These are phyloP conservation scores for Penicillium occitanis DNA, from an alignment of 2,329 filamentous ascomycete genomes.

Conservation along the genomic window DNA sequence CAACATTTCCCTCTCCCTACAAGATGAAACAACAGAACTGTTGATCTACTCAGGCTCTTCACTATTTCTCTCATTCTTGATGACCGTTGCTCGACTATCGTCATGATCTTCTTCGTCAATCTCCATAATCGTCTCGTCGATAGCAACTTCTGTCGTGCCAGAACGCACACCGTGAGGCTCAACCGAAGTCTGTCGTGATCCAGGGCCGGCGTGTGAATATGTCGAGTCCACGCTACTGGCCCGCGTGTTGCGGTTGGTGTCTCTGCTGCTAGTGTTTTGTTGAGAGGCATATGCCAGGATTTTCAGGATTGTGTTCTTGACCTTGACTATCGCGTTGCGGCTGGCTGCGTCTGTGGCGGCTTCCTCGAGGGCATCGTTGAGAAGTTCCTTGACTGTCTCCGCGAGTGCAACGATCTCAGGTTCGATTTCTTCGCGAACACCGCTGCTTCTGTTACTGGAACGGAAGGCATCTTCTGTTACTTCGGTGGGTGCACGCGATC, in stretches of 20 bases:
- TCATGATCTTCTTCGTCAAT: conserved; percentile 22
- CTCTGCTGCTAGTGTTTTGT: conserved; percentile 38
- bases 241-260: conserved; percentile 32
- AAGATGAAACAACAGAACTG: not conserved
- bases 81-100: conserved; percentile 19
- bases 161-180: conserved; percentile 12
- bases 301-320: conserved; percentile 46
- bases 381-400: conserved; percentile 57
- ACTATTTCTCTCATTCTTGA: conserved; percentile 23
- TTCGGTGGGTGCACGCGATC: conserved; percentile 48
- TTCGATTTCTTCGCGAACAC: conserved; percentile 47
- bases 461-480: conserved; percentile 60
- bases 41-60: conserved; percentile 15
- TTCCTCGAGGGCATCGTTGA: conserved; percentile 57
- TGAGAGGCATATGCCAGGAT: conserved; percentile 44
- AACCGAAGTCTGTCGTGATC: conserved; percentile 19
- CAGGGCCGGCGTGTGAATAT: conserved; percentile 13
- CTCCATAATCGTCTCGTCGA: conserved; percentile 22
- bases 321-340: conserved; percentile 48
- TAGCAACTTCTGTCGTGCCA: conserved; percentile 13
- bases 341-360: conserved; percentile 44
- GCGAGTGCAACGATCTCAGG: conserved; percentile 43
- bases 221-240: conserved; percentile 22
- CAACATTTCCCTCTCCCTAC: not conserved
- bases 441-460: conserved; percentile 45